Conservation (phyloP, 2,329 filamentous ascomycete genomes). For the Cytospora piceae region DNA sequence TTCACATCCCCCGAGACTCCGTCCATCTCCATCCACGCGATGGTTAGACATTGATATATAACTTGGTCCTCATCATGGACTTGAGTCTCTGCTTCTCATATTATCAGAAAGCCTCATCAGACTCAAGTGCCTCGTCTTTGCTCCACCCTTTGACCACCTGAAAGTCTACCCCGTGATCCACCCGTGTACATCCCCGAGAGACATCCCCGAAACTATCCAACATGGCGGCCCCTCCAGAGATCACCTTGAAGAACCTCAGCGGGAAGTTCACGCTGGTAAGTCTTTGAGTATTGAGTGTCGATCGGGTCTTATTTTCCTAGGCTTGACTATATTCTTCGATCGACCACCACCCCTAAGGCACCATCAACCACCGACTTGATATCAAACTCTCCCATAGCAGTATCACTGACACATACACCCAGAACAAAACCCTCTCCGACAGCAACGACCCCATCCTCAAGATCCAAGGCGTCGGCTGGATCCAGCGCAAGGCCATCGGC, state of each 20-base stretch:
- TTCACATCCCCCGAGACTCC: slow-evolving; percentile 23
- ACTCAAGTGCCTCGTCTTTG: background rate
- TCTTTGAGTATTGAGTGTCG: background rate
- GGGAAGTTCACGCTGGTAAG: slow-evolving; percentile 24
- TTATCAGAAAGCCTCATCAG: background rate
- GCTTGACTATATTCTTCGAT: background rate
- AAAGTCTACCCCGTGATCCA: background rate
- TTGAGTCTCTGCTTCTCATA: background rate
- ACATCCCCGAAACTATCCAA: slow-evolving; percentile 10
- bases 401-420: background rate
- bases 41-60: slow-evolving; percentile 11
- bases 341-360: background rate
- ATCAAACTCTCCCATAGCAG: background rate
- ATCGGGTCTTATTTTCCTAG: no score
- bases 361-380: background rate
- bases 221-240: slow-evolving; percentile 22
- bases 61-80: background rate
- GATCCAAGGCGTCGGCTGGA: slow-evolving; percentile 33
- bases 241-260: slow-evolving; percentile 22
- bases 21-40: background rate
- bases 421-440: slow-evolving; percentile 30
- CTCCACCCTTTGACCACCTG: background rate
- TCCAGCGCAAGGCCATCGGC: slow-evolving; percentile 33
- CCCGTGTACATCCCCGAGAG: slow-evolving; percentile 3
- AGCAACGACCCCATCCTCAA: slow-evolving; percentile 31